Percentiles rank a stretch among this genome's conserved stretches.
Evolutionary conservation across 208 protist species (phyloP).

Genomic region (Wallacemonas rigidus): DNA sequence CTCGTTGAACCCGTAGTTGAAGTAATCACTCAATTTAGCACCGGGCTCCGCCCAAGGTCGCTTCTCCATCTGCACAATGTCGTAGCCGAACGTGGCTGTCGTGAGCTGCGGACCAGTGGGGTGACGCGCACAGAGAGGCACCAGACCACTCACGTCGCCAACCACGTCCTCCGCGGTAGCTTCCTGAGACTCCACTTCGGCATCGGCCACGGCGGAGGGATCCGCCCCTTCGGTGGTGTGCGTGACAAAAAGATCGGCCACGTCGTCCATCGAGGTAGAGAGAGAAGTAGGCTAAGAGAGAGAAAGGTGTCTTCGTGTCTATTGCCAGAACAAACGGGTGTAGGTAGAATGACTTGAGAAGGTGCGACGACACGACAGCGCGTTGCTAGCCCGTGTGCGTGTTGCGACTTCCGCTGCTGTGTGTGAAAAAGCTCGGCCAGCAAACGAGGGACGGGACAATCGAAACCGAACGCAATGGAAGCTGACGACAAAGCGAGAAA

Average conservation of each 20-base stretch:
- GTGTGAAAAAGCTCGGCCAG: too few species aligned
- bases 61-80: conserved; percentile 78
- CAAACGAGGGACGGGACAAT: too few species aligned
- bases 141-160: conserved; percentile 50
- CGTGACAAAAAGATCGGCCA: conserved; percentile 35
- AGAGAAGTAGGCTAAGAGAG: too few species aligned
- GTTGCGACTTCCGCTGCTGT: too few species aligned
- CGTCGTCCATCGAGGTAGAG: conserved; percentile 17
- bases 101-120: conserved; percentile 58
- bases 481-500: conserved; percentile 22
- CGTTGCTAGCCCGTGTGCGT: too few species aligned
- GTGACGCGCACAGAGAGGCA: conserved; percentile 74
- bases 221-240: conserved; percentile 23
- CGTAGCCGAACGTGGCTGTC: conserved; percentile 79
- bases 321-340: too few species aligned
- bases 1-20: conserved; percentile 93
- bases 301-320: too few species aligned
- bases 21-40: conserved; percentile 86
- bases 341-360: too few species aligned
- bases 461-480: too few species aligned
- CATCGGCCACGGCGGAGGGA: conserved; percentile 7
- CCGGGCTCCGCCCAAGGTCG: conserved; percentile 79
- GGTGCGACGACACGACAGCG: too few species aligned
- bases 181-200: conserved; percentile 12
- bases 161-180: conserved; percentile 28